phyloP scores from a whole-genome alignment of 1,284 basidiomycete species.

The Cystobasidium pallidum region DNA sequence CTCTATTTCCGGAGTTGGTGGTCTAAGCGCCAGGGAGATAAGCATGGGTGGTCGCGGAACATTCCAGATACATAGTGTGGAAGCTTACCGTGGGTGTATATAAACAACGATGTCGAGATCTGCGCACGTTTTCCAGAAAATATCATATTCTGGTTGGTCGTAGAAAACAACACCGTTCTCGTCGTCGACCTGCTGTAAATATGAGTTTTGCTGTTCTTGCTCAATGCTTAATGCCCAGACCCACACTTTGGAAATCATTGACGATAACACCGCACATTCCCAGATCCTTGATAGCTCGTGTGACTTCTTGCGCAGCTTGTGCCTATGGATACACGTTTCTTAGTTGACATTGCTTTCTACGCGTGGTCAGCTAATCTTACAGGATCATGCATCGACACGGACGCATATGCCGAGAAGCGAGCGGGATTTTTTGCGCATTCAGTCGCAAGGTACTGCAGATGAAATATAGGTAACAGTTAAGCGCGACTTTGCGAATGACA shows the following conservation, averaged over 20 bases:
- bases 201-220: not conserved
- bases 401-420: slow-evolving; percentile 29
- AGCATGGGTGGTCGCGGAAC: too few relatives aligned
- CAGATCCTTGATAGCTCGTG: slow-evolving; percentile 21
- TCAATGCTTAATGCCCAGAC: not conserved
- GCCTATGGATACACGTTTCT: not conserved
- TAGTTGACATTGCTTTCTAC: not conserved
- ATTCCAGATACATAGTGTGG: not conserved
- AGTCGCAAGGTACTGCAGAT: slow-evolving; percentile 12
- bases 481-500: too few relatives aligned
- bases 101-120: slow-evolving; percentile 36
- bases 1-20: slow-evolving; percentile 12
- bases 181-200: slow-evolving; percentile 5
- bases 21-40: not conserved
- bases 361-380: not conserved
- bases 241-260: slow-evolving; percentile 36
- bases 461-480: not conserved
- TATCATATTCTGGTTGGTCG: slow-evolving; percentile 29
- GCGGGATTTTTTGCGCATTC: slow-evolving; percentile 36
- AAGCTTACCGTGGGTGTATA: slow-evolving; percentile 23
- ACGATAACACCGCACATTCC: slow-evolving; percentile 35
- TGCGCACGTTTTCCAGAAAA: slow-evolving; percentile 26
- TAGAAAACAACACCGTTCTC: slow-evolving; percentile 20
- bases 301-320: slow-evolving; percentile 32
- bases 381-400: slow-evolving; percentile 38